phyloP scores from a whole-genome alignment of 257 asterid species.

The Eustoma russellianum region DNA sequence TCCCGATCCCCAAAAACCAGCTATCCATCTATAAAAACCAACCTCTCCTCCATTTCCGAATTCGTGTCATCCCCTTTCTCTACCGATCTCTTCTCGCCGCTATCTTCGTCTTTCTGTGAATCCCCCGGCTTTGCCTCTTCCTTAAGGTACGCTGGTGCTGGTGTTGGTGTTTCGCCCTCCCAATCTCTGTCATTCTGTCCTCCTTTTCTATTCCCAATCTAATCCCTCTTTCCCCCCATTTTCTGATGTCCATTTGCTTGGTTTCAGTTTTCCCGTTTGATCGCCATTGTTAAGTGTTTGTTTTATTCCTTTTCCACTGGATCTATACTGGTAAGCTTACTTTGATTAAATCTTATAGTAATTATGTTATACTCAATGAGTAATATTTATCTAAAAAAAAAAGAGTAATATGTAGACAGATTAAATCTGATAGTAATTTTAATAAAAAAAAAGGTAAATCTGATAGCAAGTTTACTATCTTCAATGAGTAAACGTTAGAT shows the following conservation, averaged over 20 bases:
- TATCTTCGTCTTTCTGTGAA: slow-evolving; percentile 7
- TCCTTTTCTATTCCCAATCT: background rate
- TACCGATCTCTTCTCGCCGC: slow-evolving; percentile 9
- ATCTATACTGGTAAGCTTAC: slow-evolving; percentile 23
- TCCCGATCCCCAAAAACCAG: slow-evolving; percentile 3
- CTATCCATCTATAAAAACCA: slow-evolving; percentile 29
- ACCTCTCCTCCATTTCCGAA: slow-evolving; percentile 1
- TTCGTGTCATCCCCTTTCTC: slow-evolving; percentile 33
- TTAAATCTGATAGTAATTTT: too few species aligned
- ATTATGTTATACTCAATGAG: too few species aligned
- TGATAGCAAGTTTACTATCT: too few species aligned
- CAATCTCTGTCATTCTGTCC: background rate
- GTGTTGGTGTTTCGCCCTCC: slow-evolving; percentile 6
- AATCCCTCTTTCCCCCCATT: background rate
- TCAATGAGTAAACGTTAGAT: too few species aligned
- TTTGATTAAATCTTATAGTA: too few species aligned
- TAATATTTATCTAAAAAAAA: too few species aligned
- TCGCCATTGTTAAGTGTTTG: too few species aligned
- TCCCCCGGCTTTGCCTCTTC: slow-evolving; percentile 9
- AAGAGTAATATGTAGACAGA: too few species aligned
- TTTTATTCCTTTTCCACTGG: background rate
- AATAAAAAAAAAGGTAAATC: too few species aligned
- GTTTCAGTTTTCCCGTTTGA: too few species aligned
- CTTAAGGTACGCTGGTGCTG: slow-evolving; percentile 28
- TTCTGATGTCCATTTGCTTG: too few species aligned